These are phyloP conservation scores for Metschnikowia koreensis DNA, from an alignment of 805 yeast species.

Conservation along the genomic window DNA sequence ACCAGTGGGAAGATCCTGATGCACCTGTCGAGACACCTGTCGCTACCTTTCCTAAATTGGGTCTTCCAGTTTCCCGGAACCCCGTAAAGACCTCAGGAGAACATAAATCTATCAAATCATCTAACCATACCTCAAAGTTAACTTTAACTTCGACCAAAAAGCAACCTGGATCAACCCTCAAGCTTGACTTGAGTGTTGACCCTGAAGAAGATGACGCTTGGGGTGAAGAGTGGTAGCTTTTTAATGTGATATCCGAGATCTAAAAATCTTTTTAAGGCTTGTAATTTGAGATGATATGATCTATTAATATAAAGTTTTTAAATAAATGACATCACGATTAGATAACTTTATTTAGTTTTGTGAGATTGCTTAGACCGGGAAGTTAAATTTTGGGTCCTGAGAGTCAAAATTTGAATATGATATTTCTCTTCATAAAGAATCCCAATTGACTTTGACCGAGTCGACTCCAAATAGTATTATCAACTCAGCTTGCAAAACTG, in stretches of 20 bases:
- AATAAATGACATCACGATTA: too few species aligned
- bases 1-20: conserved; percentile 14
- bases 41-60: neutral
- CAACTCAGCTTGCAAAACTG: too few species aligned
- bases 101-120: neutral
- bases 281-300: too few species aligned
- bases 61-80: neutral
- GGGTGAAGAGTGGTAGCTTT: conserved; percentile 24
- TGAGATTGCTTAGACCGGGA: too few species aligned
- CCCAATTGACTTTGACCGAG: too few species aligned
- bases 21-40: neutral
- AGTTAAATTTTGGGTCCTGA: too few species aligned
- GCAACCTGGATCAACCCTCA: conserved; percentile 25
- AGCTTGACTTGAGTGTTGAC: conserved; percentile 25
- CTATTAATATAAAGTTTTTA: too few species aligned
- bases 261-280: neutral
- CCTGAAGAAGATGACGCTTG: conserved; percentile 30
- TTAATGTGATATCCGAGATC: neutral
- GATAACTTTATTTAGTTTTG: neutral
- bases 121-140: conserved; percentile 17
- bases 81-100: neutral
- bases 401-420: too few species aligned
- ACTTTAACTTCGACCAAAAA: conserved; percentile 22
- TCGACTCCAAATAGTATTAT: neutral
- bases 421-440: too few species aligned